These are phyloP conservation scores for Fusarium abutilonis DNA, from an alignment of 2,329 filamentous ascomycete genomes.

Conservation along the genomic window DNA sequence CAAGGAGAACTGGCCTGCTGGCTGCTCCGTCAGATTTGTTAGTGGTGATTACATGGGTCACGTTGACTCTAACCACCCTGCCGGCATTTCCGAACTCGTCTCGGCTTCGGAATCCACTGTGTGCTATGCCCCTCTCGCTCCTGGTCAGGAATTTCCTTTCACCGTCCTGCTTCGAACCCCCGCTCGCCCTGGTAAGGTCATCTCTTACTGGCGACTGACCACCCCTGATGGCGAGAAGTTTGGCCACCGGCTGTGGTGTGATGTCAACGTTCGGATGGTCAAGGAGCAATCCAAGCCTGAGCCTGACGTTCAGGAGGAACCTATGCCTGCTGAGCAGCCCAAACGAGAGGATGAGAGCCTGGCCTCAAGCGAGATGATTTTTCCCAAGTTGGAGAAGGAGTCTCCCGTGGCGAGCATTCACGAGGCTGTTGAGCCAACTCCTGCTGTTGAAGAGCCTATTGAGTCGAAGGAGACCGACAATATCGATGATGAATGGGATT, in stretches of 20 bases:
- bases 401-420: slow-evolving; percentile 85
- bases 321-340: slow-evolving; percentile 30
- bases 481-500: slow-evolving; percentile 69
- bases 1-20: slow-evolving; percentile 81
- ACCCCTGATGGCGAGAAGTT: slow-evolving; percentile 82
- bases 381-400: slow-evolving; percentile 95
- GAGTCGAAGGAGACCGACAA: slow-evolving; percentile 58
- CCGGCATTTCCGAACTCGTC: slow-evolving; percentile 79
- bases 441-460: slow-evolving; percentile 63
- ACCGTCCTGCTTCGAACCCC: slow-evolving; percentile 87
- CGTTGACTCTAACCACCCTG: slow-evolving; percentile 80
- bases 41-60: slow-evolving; percentile 98
- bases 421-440: slow-evolving; percentile 66
- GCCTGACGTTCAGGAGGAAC: slow-evolving; percentile 41
- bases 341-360: slow-evolving; percentile 50
- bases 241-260: slow-evolving; percentile 94
- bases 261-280: slow-evolving; percentile 74
- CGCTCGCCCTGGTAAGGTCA: slow-evolving; percentile 76
- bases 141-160: slow-evolving; percentile 82
- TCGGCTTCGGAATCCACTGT: slow-evolving; percentile 85
- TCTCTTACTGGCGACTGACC: slow-evolving; percentile 97
- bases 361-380: slow-evolving; percentile 78
- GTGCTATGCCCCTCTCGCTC: slow-evolving; percentile 72
- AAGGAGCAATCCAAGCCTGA: slow-evolving; percentile 46
- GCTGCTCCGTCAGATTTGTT: slow-evolving; percentile 89